A percentile compares a stretch with the other conserved stretches of the same genome.
Conservation (phyloP, 1,139 yeast genomes). For the Yamadazyma jaroonii region DNA sequence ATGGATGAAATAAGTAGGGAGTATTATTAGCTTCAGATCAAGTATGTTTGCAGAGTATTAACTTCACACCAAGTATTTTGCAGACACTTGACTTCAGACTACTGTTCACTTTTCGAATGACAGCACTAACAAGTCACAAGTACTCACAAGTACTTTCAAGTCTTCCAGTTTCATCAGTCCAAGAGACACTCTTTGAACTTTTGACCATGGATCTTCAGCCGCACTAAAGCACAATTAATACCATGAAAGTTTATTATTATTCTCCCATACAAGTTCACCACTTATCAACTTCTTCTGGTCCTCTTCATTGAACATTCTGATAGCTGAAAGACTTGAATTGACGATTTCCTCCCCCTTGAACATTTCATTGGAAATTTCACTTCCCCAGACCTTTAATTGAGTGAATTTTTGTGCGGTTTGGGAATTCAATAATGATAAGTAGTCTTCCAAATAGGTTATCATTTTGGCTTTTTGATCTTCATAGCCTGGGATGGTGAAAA, state of each 20-base stretch:
- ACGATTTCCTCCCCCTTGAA: constrained; percentile 20
- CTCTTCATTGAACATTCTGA: constrained; percentile 22
- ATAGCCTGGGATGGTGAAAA: constrained; percentile 10
- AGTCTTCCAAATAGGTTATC: constrained; percentile 17
- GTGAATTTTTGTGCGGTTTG: background rate
- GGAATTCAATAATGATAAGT: constrained; percentile 8
- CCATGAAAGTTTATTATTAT: constrained; percentile 46
- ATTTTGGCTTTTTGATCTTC: constrained; percentile 20
- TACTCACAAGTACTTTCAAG: no score
- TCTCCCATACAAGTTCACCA: constrained; percentile 41
- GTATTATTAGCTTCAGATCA: no score
- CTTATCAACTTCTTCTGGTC: constrained; percentile 23
- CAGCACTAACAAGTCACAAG: no score
- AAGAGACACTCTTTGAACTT: no score
- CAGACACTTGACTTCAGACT: no score
- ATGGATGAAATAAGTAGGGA: no score
- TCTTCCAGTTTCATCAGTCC: no score
- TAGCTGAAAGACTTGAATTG: constrained; percentile 39
- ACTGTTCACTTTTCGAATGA: no score
- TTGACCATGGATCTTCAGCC: background rate
- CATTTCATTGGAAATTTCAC: constrained; percentile 22
- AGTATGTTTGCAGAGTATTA: no score
- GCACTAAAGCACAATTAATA: constrained; percentile 19
- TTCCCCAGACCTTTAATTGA: constrained; percentile 28
- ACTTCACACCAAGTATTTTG: no score